A percentile compares a stretch with the other conserved stretches of the same genome.
phyloP scores from a whole-genome alignment of 2,329 filamentous ascomycete species.

The Metarhizium sp. region DNA sequence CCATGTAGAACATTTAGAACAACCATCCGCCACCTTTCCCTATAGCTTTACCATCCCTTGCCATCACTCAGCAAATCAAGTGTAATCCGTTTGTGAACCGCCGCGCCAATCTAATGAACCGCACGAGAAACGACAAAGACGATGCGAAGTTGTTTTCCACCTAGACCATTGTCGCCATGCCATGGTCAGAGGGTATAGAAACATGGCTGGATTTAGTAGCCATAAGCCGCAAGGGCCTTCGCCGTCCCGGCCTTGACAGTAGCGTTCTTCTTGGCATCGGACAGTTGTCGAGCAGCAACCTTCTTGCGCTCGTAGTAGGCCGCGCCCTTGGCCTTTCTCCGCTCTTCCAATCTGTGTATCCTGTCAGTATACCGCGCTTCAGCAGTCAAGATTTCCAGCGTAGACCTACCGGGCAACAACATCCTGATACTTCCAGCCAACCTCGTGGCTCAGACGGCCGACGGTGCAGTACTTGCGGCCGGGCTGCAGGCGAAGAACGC shows the following conservation, averaged over 20 bases:
- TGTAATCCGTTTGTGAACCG: constrained; percentile 39
- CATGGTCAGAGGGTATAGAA: constrained; percentile 15
- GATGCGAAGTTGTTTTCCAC: constrained; percentile 24
- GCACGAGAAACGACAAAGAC: constrained; percentile 35
- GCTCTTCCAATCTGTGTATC: constrained; percentile 80
- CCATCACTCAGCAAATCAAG: constrained; percentile 38
- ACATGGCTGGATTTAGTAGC: constrained; percentile 59
- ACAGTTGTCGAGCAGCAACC: constrained; percentile 81
- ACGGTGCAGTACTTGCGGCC: constrained; percentile 99
- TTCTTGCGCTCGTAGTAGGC: constrained; percentile 99
- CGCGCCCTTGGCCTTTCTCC: constrained; percentile 97
- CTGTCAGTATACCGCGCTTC: background rate
- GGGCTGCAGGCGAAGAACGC: constrained; percentile 93
- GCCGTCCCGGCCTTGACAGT: constrained; percentile 78
- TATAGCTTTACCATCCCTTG: constrained; percentile 28
- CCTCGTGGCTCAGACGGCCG: constrained; percentile 94
- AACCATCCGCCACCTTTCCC: constrained; percentile 21
- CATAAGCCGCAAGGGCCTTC: constrained; percentile 79
- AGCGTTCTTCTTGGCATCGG: constrained; percentile 87
- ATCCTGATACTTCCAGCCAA: constrained; percentile 99
- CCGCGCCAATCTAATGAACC: constrained; percentile 46
- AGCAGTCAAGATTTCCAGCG: background rate
- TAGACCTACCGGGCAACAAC: constrained; percentile 85
- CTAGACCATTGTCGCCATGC: constrained; percentile 10
- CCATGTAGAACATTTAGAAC: constrained; percentile 25